Base-by-base conservation (phyloP, 2,329 filamentous ascomycete genomes). In the Pseudocercospora fuligena region DNA sequence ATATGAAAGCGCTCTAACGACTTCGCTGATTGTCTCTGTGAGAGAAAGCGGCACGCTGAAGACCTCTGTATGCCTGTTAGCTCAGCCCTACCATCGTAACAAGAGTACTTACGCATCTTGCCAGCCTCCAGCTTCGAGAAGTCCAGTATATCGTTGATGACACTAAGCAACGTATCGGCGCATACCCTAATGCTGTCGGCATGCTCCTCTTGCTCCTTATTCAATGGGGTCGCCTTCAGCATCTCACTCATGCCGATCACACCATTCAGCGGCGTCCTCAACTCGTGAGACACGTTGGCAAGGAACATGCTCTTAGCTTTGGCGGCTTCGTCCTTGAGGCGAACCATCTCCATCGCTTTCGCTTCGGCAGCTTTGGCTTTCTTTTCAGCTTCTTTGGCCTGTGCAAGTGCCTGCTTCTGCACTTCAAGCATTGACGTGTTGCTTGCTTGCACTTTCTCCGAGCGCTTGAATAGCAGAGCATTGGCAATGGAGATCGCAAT, bases 291-390 rank as follows among this genome's bases (percentile, higher is more conserved):
- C 2, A 86, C 84, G 60, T 86, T 86, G 4, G 84, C 84, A 3
- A 86, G 74, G 76, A 94, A 94, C 65, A 94, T 92, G 2, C 89
- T 91, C 77, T 94, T 94, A 46, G 91, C 92, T 78, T 91, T 92
- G 23, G 91, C 91, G 11, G 92, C 92, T 77, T 94, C 92, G 76
- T 94, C 91, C 16, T 92, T 92, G 46, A 94, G 85, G 78, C 92
- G 90, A 76, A 94, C 91, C 76, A 92, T 93, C 67, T 89, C 87
- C 75, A 92, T 88, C 7, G 92, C 92, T 75, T 92, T 88, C 0
- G 90, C 88, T 76, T 94, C 91, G 0, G 92, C 92, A 61, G 87
- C 82, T 77, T 92, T 93, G 9, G 92, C 91, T 77, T 93, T 93
- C 67, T 86, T 86, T 77, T 94, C 91, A 0, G 91, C 89, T 67